Evolutionary conservation across 768 basidiomycete species (phyloP).

Genomic region (Hypsizygus marmoreus): DNA sequence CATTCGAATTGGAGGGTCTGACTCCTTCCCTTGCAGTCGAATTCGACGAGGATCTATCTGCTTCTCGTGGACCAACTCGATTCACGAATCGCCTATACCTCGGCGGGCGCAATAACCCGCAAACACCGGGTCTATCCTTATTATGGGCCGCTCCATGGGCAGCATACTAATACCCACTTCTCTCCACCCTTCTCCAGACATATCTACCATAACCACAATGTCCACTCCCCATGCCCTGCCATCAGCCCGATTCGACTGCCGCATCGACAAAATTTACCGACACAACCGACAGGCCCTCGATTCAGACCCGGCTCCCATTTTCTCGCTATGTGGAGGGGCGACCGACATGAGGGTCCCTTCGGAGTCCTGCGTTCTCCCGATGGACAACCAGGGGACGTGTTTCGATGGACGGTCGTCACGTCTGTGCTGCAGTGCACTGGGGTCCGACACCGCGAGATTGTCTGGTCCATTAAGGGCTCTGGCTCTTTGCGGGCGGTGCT

Average conservation of each 20-base stretch:
- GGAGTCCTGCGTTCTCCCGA: conserved; percentile 76
- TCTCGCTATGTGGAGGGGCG: conserved; percentile 91
- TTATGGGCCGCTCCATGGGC: conserved; percentile 98
- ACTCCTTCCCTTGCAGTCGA: conserved; percentile 59
- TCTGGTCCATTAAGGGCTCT: conserved; percentile 98
- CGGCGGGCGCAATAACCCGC: conserved; percentile 67
- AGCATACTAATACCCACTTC: conserved; percentile 88
- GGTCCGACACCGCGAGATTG: conserved; percentile 94
- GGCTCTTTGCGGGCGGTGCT: conserved; percentile 80
- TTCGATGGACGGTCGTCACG: conserved; percentile 74
- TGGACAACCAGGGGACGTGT: conserved; percentile 28
- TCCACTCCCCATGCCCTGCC: conserved; percentile 89
- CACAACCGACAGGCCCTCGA: conserved; percentile 41
- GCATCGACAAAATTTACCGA: conserved; percentile 75
- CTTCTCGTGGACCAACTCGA: conserved; percentile 90
- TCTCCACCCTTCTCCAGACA: conserved; percentile 64
- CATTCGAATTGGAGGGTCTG: not conserved
- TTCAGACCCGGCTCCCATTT: conserved; percentile 58
- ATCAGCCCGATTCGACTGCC: conserved; percentile 83
- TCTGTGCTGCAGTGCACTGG: conserved; percentile 92
- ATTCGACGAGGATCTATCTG: conserved; percentile 96
- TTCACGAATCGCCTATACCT: conserved; percentile 76
- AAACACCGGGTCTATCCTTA: conserved; percentile 62
- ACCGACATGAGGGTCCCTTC: conserved; percentile 91
- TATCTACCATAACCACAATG: conserved; percentile 89